phyloP scores from a whole-genome alignment of 2,329 filamentous ascomycete species.

The Diaporthe vaccinii region DNA sequence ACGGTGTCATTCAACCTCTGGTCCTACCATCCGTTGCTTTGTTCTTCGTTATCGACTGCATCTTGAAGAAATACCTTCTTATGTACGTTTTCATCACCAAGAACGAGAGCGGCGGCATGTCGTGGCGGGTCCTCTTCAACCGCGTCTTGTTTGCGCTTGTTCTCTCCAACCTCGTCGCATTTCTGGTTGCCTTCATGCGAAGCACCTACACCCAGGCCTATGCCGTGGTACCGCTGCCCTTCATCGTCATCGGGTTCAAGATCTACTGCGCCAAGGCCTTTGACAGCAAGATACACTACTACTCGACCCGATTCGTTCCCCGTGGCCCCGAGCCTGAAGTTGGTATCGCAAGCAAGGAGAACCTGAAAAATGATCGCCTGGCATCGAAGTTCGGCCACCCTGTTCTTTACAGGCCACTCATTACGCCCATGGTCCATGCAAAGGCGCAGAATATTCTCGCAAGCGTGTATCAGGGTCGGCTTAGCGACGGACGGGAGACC shows the following conservation, averaged over 20 bases:
- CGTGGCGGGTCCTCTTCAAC: conserved; percentile 94
- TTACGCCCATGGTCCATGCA: conserved; percentile 95
- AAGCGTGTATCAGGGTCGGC: conserved; percentile 86
- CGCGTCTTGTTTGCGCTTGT: conserved; percentile 88
- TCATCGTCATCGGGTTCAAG: conserved; percentile 88
- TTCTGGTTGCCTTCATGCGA: conserved; percentile 79
- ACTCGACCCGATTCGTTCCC: conserved; percentile 73
- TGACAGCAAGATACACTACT: conserved; percentile 85
- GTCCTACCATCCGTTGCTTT: conserved; percentile 87
- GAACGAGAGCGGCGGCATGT: conserved; percentile 93
- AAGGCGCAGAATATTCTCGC: conserved; percentile 89
- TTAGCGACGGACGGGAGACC: conserved; percentile 75
- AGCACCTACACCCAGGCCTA: conserved; percentile 75
- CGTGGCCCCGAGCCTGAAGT: conserved; percentile 58
- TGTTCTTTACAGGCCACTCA: conserved; percentile 87
- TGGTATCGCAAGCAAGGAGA: conserved; percentile 63
- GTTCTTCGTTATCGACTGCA: conserved; percentile 90
- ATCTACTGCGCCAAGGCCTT: conserved; percentile 82
- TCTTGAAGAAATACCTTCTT: conserved; percentile 94
- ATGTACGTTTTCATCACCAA: conserved; percentile 97
- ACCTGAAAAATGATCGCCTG: conserved; percentile 75
- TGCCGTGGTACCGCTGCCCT: conserved; percentile 79
- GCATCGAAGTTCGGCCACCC: conserved; percentile 90
- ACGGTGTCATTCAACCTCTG: conserved; percentile 87
- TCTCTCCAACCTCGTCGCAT: conserved; percentile 83